Evolutionary conservation across 2,329 filamentous ascomycete species (phyloP), one percentile per base, ranked within the genome.

Genomic region (Mycosphaerelloides madeirae): DNA sequence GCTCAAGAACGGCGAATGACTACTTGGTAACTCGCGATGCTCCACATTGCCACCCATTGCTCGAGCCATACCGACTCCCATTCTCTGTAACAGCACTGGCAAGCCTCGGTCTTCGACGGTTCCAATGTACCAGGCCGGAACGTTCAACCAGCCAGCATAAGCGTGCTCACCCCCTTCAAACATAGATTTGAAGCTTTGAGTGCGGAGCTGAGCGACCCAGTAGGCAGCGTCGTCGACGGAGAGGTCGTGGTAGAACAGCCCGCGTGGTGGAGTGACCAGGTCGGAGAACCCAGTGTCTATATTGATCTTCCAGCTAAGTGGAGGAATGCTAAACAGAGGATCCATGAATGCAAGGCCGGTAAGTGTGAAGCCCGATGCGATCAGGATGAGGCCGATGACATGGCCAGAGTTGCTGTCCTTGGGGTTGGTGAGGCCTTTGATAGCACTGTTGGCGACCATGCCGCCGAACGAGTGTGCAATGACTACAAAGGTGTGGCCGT

Each of bases 191-290:
- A 48, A 38, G 32, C 36, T 47, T 29, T 48, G 48, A 9, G 36
- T 20, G 5, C 41, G 43, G 6, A 50, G 38, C 25, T 45, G 44
- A 12, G 25, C 9, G 15, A 45, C 28, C 37, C 38, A 41, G 38
- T 39, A 31, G 3, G 41, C 41, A 12, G 48, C 44, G 20, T 50
- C 48, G n/a, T 39, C 32, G 11, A 20, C 11, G 5, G 38, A 13
- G 7, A 50, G 37, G 14, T 50, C 48, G 18, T 50, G 48, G 15
- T 50, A 50, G 45, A 48, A 50, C 5, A 48, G 44, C 14, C 48
- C 37, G 13, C 16, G 36, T 2, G 41, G 41, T 12, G 40, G 36
- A 8, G 29, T 37, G 32, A 32, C 38, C 9, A 50, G 44, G 13
- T 48, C 45, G 4, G 44, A 41, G n/a, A 40, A 45, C 2, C 48